Percentiles rank a stretch among this genome's conserved stretches.
Conservation (phyloP, 805 yeast genomes). For the Scheffersomyces amazonensis region DNA sequence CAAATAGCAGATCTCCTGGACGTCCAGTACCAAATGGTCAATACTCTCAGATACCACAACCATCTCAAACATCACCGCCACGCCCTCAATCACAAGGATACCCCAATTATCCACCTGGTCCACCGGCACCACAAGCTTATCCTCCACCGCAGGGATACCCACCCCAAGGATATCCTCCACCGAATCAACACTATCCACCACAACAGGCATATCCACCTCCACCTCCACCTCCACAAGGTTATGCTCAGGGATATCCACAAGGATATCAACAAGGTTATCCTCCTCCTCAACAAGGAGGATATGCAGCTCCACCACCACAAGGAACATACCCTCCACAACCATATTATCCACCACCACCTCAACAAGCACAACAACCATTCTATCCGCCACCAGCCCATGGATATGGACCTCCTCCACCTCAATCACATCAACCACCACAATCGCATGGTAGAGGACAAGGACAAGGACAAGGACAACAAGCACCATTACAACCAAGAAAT, state of each 20-base stretch:
- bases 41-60: not conserved
- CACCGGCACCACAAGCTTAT: constrained; percentile 3
- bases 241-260: not conserved
- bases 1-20: constrained; percentile 1
- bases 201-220: constrained; percentile 10
- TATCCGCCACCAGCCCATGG: constrained; percentile 4
- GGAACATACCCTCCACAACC: constrained; percentile 1
- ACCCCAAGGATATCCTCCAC: constrained; percentile 11
- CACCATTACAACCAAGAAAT: constrained; percentile 9
- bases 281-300: not conserved
- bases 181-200: not conserved
- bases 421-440: constrained; percentile 8
- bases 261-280: not conserved
- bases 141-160: constrained; percentile 6
- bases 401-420: constrained; percentile 13
- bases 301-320: not conserved
- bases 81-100: not conserved
- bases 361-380: constrained; percentile 2
- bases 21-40: not conserved
- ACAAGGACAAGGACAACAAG: not conserved
- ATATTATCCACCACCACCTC: constrained; percentile 1
- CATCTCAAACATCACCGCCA: not conserved
- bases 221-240: constrained; percentile 4
- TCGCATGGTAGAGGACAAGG: not conserved
- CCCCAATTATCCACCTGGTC: constrained; percentile 5